Percentiles rank a stretch among this genome's conserved stretches.
These are phyloP conservation scores for Lathyrus sativus DNA, from an alignment of 306 rosid genomes.

Conservation along the genomic window DNA sequence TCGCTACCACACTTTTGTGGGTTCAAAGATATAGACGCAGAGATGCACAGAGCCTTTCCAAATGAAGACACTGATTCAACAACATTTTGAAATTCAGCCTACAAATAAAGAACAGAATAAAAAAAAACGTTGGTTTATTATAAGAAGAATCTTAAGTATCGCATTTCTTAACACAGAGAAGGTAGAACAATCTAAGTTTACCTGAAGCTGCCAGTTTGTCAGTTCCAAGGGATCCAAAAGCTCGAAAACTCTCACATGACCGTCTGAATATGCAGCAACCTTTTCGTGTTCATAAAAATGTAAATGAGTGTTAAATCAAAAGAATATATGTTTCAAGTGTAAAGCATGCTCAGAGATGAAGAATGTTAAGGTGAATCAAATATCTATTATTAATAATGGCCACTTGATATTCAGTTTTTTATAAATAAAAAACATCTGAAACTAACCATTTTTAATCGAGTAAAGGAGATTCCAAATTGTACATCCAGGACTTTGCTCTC, in stretches of 20 bases:
- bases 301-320: slow-evolving; percentile 18
- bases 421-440: background rate
- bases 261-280: slow-evolving; percentile 83
- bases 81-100: slow-evolving; percentile 96
- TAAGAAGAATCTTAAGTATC: slow-evolving; percentile 15
- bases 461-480: slow-evolving; percentile 67
- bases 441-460: slow-evolving; percentile 82
- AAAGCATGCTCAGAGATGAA: slow-evolving; percentile 9
- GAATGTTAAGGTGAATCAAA: slow-evolving; percentile 7
- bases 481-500: slow-evolving; percentile 68
- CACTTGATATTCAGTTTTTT: slow-evolving; percentile 1
- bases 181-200: slow-evolving; percentile 38
- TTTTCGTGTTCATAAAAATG: slow-evolving; percentile 37
- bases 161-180: background rate
- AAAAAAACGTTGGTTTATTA: background rate
- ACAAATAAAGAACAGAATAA: slow-evolving; percentile 31
- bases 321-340: background rate
- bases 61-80: slow-evolving; percentile 72
- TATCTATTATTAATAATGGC: background rate
- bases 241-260: slow-evolving; percentile 70
- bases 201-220: slow-evolving; percentile 95
- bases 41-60: slow-evolving; percentile 66
- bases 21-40: slow-evolving; percentile 89
- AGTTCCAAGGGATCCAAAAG: slow-evolving; percentile 79
- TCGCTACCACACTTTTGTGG: slow-evolving; percentile 65